phyloP scores from a whole-genome alignment of 2,329 filamentous ascomycete species.

The Pseudogymnoascus sp. region DNA sequence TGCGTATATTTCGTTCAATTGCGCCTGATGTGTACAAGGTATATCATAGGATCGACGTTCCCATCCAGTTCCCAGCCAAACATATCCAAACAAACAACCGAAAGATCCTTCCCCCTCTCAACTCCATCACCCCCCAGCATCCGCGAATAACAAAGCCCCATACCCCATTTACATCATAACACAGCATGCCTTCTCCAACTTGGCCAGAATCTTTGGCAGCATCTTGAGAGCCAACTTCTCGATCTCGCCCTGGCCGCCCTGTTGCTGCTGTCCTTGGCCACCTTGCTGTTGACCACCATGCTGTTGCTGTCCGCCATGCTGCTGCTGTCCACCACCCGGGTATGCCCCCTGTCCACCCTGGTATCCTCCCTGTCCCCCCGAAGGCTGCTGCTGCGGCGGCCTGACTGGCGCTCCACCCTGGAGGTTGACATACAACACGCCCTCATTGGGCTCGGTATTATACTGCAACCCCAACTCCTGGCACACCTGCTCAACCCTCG shows the following conservation, averaged over 20 bases:
- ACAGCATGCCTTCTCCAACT: conserved; percentile 11
- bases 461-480: conserved; percentile 75
- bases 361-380: conserved; percentile 28
- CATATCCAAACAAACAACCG: background rate
- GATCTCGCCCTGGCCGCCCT: conserved; percentile 11
- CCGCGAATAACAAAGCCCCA: background rate
- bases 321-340: conserved; percentile 24
- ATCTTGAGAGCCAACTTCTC: conserved; percentile 4
- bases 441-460: conserved; percentile 79
- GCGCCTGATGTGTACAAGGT: background rate
- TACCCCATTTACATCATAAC: conserved; percentile 9
- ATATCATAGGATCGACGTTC: background rate
- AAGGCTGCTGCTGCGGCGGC: conserved; percentile 32
- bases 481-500: conserved; percentile 84
- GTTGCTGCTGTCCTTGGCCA: conserved; percentile 35
- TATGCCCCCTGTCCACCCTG: conserved; percentile 34
- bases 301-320: conserved; percentile 29
- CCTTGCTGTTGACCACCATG: conserved; percentile 37
- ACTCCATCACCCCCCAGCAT: background rate
- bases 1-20: background rate
- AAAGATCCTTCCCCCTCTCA: background rate
- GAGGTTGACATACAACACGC: conserved; percentile 81
- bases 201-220: background rate
- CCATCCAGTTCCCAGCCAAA: background rate
- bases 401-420: conserved; percentile 58